Evolutionary conservation across 1,284 basidiomycete genomes (phyloP).

Genomic region (Malassezia pachydermatis): DNA sequence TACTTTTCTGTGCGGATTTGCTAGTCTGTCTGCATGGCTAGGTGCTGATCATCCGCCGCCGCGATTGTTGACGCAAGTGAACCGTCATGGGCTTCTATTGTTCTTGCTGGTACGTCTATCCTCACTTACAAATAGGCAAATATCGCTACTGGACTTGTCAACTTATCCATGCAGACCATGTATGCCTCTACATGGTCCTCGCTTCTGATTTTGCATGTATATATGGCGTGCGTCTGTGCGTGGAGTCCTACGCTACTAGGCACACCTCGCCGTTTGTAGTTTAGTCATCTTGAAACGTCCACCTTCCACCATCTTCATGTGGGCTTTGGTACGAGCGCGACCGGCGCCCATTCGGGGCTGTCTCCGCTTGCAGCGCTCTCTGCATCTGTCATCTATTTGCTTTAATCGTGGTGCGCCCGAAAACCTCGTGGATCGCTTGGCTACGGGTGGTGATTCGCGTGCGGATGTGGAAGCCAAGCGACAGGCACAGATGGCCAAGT

Average conservation of each 20-base stretch:
- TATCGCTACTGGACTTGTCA: slow-evolving; percentile 72
- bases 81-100: slow-evolving; percentile 65
- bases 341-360: background rate
- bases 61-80: slow-evolving; percentile 64
- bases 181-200: slow-evolving; percentile 58
- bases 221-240: slow-evolving; percentile 48
- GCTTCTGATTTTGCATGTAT: slow-evolving; percentile 59
- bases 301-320: background rate
- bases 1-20: slow-evolving; percentile 71
- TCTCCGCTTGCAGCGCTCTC: background rate
- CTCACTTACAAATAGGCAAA: slow-evolving; percentile 57
- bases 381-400: background rate
- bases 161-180: slow-evolving; percentile 72
- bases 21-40: slow-evolving; percentile 54
- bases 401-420: slow-evolving; percentile 1
- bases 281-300: background rate
- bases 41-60: background rate
- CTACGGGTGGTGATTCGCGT: background rate
- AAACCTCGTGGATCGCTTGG: slow-evolving; percentile 1
- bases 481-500: slow-evolving; percentile 33
- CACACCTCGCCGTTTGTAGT: background rate
- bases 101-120: slow-evolving; percentile 65
- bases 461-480: slow-evolving; percentile 21
- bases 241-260: background rate
- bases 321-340: background rate